Base-by-base conservation (phyloP, 2,329 filamentous ascomycete species). In the Aspergillus pseudonomiae region DNA sequence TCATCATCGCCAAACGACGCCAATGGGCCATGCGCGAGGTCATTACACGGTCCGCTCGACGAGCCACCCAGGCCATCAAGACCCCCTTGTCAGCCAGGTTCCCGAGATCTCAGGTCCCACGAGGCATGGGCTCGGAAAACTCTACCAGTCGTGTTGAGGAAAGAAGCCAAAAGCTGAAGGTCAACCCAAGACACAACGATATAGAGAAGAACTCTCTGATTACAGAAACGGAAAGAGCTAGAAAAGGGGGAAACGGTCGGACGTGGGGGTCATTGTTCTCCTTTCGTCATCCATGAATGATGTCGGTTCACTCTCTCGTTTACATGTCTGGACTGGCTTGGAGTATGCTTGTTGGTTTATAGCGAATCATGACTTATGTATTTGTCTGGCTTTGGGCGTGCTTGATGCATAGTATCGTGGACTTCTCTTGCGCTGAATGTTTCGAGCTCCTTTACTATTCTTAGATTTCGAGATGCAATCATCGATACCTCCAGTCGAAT, bases 21-120 rank as follows among this genome's bases (percentile, higher is more conserved):
- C 66, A 69, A 43, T 69, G 61, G 66, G 60, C 45, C 24, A 68
- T 67, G 66, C 64, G 67, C n/a, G 65, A 70, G 30, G 36, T 62
- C 16, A 54, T 69, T 50, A 57, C 55, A 56, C 65, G 65, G 26
- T 70, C 63, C 28, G 62, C 61, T 4, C 60, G 63, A 61, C 61
- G 62, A 43, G 62, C 68, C 48, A 61, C 59, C 28, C 61, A 66
- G 9, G 63, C 65, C 19, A 63, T 68, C 39, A 65, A 67, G 43
- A 66, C 66, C 2, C 65, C 64, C 26, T 52, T 69, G 30, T 68
- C 67, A 5, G 59, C 67, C 30, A 55, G 62, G 26, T 69, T 69
- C 30, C 66, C 65, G 10, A 57, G 48, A 11, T 62, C 61, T 28
- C 61, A 62, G 30, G 14, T 26, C 21, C 32, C n/a, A 7, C 52